Conservation (phyloP, 2,329 filamentous ascomycete species). For the Graphilbum sp. region DNA sequence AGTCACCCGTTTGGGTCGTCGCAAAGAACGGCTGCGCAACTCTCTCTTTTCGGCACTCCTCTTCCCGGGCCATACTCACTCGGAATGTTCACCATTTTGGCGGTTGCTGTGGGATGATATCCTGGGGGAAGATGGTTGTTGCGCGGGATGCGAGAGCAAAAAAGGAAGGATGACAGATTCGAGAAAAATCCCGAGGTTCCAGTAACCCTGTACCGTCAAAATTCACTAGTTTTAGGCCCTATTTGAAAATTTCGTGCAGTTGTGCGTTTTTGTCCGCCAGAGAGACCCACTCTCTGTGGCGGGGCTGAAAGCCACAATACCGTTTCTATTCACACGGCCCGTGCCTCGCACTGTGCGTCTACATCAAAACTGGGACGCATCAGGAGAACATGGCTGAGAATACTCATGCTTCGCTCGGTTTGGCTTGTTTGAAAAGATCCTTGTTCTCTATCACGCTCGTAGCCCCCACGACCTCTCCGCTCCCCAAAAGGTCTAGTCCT, state of each 20-base stretch:
- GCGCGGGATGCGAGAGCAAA: slow-evolving; percentile 1
- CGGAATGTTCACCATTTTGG: slow-evolving; percentile 60
- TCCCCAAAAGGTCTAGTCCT: too few relatives aligned
- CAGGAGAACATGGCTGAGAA: too few relatives aligned
- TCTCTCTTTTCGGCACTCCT: too few relatives aligned
- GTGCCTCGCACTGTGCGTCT: too few relatives aligned
- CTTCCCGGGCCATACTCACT: slow-evolving; percentile 17
- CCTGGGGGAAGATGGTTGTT: slow-evolving; percentile 4
- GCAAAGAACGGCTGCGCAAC: background rate
- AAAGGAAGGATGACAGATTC: background rate
- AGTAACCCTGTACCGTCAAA: background rate
- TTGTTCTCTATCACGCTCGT: too few relatives aligned
- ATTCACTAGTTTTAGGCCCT: background rate
- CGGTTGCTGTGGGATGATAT: slow-evolving; percentile 8
- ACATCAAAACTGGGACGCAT: too few relatives aligned
- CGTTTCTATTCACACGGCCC: too few relatives aligned
- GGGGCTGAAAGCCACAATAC: background rate
- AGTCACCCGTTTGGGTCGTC: slow-evolving; percentile 2
- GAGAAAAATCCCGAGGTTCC: background rate
- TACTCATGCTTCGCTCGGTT: background rate
- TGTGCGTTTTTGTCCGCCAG: background rate
- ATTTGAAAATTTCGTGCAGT: background rate
- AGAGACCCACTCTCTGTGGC: background rate
- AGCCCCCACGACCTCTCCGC: too few relatives aligned
- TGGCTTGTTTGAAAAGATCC: background rate